Percentiles rank a stretch among this genome's conserved stretches.
Conservation (phyloP, 345 rosid species). For the Anastatica hierochuntica region DNA sequence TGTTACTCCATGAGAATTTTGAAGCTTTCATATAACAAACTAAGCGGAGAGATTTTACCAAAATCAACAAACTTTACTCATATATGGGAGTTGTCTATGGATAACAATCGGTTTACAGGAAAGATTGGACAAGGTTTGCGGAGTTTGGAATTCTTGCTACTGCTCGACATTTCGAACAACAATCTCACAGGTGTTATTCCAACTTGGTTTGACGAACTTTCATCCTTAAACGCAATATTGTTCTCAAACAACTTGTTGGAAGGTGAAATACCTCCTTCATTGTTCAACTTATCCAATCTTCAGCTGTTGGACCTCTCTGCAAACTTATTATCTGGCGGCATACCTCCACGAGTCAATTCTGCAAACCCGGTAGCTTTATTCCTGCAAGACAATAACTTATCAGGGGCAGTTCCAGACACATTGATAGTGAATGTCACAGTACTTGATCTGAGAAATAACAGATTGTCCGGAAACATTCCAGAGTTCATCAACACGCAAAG, state of each 20-base stretch:
- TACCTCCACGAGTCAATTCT: neutral
- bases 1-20: neutral
- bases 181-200: slow-evolving; percentile 1
- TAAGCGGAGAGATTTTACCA: slow-evolving; percentile 1
- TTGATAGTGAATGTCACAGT: neutral
- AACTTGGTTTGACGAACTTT: slow-evolving; percentile 3
- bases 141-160: neutral
- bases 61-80: neutral
- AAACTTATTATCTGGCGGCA: neutral
- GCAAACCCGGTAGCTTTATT: neutral
- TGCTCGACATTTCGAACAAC: slow-evolving; percentile 5
- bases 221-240: neutral
- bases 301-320: neutral
- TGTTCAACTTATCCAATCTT: neutral
- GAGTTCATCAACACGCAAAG: neutral
- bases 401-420: neutral
- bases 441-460: slow-evolving; percentile 9
- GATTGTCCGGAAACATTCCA: neutral
- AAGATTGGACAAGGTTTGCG: neutral
- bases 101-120: slow-evolving; percentile 4
- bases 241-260: neutral
- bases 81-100: neutral
- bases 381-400: neutral
- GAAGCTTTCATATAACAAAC: neutral
- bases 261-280: neutral